Evolutionary conservation across 129 eudicot genomes (phyloP), one percentile per base, ranked within the genome.

Genomic region (Centaurea solstitialis): DNA sequence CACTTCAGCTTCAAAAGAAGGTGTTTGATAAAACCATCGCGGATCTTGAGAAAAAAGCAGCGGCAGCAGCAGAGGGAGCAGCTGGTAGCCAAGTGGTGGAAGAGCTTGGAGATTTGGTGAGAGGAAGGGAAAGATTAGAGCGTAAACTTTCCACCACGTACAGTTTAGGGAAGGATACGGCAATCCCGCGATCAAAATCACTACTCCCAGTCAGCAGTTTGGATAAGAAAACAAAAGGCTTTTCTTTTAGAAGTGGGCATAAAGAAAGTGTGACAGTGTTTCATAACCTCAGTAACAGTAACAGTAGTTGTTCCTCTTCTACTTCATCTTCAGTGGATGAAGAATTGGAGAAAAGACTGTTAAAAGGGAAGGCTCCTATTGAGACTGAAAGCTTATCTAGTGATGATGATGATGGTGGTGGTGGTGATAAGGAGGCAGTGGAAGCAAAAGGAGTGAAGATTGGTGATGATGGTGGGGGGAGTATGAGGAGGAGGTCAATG

Each of bases 141-240:
- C 86, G 93, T 79, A 95, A 92, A 84, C 98, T 95, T 68, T 89
- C 91, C 8, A 92, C 97, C 6, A 87, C 91, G 7, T 95, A 95
- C 75, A 92, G 99, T 86, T 79, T 95, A 37, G 97, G 97, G 73
- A 82, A 88, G 66, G 99, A 95, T 70, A 83, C 79, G 68, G 71
- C 79, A 80, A 84, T 69, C 70, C 61, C 81, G 3, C 68, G 72
- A 20, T 47, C 92, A 79, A 87, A 79, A 40, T 85, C 93, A 11
- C 80, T 91, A 3, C 92, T 95, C 23, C 98, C 99, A 15, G 41
- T 92, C 75, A 57, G 65, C 65, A 57, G 65, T n/a, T 87, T 77
- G 26, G 86, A 89, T 79, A 82, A 80, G 68, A 91, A 79, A 77
- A 73, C 84, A 6, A 88, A 68, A 75, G 88, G 97, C 80, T 82